These are phyloP conservation scores for Tephrocybe sp. DNA, from an alignment of 768 basidiomycete genomes.

Conservation along the genomic window DNA sequence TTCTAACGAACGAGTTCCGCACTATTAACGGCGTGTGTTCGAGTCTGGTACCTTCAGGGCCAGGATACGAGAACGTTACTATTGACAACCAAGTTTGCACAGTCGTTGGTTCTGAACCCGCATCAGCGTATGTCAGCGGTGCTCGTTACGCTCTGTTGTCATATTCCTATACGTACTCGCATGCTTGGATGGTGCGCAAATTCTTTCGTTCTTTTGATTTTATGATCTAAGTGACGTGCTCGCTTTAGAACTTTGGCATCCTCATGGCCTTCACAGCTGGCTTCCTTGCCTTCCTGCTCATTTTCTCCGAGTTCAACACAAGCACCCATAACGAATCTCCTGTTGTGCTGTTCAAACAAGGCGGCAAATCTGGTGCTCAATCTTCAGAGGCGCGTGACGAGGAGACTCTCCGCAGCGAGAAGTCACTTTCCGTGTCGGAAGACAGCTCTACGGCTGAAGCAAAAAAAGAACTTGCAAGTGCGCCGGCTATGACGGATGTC, in stretches of 20 bases:
- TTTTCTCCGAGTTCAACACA: slow-evolving; percentile 56
- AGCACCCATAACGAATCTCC: slow-evolving; percentile 32
- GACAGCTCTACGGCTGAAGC: slow-evolving; percentile 16
- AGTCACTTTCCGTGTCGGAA: slow-evolving; percentile 9
- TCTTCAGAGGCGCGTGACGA: slow-evolving; percentile 26
- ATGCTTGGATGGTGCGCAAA: slow-evolving; percentile 20
- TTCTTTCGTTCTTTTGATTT: neutral
- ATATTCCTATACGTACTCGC: slow-evolving; percentile 41
- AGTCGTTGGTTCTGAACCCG: slow-evolving; percentile 60
- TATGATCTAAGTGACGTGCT: neutral
- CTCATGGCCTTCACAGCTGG: slow-evolving; percentile 58
- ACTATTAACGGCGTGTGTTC: slow-evolving; percentile 60
- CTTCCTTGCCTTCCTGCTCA: slow-evolving; percentile 52
- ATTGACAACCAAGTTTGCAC: slow-evolving; percentile 76
- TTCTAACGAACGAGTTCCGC: slow-evolving; percentile 82
- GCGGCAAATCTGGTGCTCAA: slow-evolving; percentile 25
- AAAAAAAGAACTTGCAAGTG: slow-evolving; percentile 33
- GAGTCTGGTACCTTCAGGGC: slow-evolving; percentile 56
- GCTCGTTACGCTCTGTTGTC: slow-evolving; percentile 43
- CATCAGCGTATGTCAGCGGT: slow-evolving; percentile 58
- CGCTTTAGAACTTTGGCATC: slow-evolving; percentile 61
- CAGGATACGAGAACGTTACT: slow-evolving; percentile 55
- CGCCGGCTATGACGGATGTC: slow-evolving; percentile 35
- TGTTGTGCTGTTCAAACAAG: slow-evolving; percentile 65
- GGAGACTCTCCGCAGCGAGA: slow-evolving; percentile 34